Evolutionary conservation across 768 basidiomycete species (phyloP).

Genomic region (Boletus reticuloceps): DNA sequence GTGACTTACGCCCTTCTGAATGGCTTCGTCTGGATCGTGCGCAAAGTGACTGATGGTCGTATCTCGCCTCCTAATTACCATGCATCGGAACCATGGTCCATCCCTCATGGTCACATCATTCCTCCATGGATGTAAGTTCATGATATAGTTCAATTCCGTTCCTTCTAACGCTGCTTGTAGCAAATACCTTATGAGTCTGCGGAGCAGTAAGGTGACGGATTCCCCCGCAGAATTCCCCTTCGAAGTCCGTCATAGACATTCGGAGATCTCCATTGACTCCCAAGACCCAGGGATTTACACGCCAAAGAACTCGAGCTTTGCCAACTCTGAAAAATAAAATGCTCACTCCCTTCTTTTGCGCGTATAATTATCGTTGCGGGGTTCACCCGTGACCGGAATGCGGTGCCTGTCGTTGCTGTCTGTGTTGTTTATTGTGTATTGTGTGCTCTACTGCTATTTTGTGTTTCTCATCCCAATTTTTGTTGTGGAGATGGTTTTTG

Average conservation of each 20-base stretch:
- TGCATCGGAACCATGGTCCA: constrained; percentile 61
- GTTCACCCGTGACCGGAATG: constrained; percentile 15
- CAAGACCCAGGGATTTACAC: constrained; percentile 25
- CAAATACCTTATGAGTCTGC: constrained; percentile 25
- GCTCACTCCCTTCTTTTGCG: background rate
- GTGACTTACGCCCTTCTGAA: constrained; percentile 71
- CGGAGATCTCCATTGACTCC: constrained; percentile 33
- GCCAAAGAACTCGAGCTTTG: constrained; percentile 26
- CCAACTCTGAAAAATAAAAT: constrained; percentile 27
- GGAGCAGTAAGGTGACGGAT: background rate
- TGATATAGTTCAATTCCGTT: background rate
- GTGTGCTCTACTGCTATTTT: background rate
- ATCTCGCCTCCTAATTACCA: constrained; percentile 65
- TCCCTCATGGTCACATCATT: constrained; percentile 68
- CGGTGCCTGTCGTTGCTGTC: constrained; percentile 12
- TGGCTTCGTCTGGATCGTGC: constrained; percentile 57
- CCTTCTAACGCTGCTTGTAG: constrained; percentile 12
- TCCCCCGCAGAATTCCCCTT: constrained; percentile 27
- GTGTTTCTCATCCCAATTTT: background rate
- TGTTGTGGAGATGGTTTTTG: background rate
- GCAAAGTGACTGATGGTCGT: constrained; percentile 54
- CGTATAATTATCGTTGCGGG: constrained; percentile 8
- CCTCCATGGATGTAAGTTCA: constrained; percentile 64
- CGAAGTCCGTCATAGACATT: constrained; percentile 31
- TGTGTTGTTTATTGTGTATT: constrained; percentile 31